Evolutionary conservation across 345 rosid genomes (phyloP).

Genomic region (Lenwebbia sp.): DNA sequence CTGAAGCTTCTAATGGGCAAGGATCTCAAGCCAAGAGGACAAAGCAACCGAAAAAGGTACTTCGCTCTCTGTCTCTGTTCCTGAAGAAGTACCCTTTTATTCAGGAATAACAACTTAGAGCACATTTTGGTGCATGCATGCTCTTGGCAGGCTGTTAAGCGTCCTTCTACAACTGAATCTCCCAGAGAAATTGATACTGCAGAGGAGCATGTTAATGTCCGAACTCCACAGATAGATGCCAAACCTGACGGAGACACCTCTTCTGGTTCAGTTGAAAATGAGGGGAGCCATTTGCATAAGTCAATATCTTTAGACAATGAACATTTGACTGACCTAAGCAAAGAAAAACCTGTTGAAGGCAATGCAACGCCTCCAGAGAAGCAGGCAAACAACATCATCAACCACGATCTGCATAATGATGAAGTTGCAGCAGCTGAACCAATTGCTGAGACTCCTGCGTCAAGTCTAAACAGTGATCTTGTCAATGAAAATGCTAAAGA

Average conservation of each 20-base stretch:
- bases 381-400: conserved; percentile 13
- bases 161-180: conserved; percentile 25
- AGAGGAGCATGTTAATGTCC: conserved; percentile 19
- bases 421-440: conserved; percentile 21
- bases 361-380: conserved; percentile 13
- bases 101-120: background rate
- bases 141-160: conserved; percentile 43
- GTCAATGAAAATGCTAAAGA: conserved; percentile 35
- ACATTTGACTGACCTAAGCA: conserved; percentile 12
- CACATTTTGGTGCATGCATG: conserved; percentile 1
- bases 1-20: conserved; percentile 54
- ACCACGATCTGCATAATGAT: conserved; percentile 21
- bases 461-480: conserved; percentile 27
- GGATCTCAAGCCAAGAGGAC: conserved; percentile 57
- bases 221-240: conserved; percentile 20
- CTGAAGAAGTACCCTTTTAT: background rate
- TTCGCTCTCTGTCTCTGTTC: background rate
- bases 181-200: conserved; percentile 17
- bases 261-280: conserved; percentile 22
- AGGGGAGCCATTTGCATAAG: conserved; percentile 22
- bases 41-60: conserved; percentile 62
- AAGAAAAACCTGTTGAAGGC: conserved; percentile 14
- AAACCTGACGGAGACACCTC: conserved; percentile 21
- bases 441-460: conserved; percentile 10
- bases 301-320: conserved; percentile 15